Evolutionary conservation across 2,329 filamentous ascomycete species (phyloP), one percentile per base, ranked within the genome.

Genomic region (Lachnellula occidentalis): DNA sequence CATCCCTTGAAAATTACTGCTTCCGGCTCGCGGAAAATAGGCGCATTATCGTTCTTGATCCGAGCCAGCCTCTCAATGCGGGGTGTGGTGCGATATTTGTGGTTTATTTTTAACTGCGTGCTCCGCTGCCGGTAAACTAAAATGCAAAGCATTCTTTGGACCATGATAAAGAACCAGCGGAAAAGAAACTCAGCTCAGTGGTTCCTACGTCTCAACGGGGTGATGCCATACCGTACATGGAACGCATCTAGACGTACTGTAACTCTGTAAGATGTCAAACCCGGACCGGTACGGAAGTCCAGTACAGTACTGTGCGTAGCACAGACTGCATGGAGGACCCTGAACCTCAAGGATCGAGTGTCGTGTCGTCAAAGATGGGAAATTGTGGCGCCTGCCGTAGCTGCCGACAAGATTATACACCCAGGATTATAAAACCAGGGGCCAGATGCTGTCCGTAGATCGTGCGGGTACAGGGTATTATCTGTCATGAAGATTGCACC

Each of bases 361-460:
- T n/a, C 17, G 37, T 41, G 37, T n/a, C 37, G 37, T 19, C 37
- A 41, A 41, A n/a, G 37, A 7, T 41, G 37, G 17, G 37, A 19
- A 41, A 19, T 19, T 50, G 57, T 62, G 58, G 60, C 56, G 56
- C 46, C 49, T 60, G 51, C 56, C 54, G 60, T 56, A 34, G 54
- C 46, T 58, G 54, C 56, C 58, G 58, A 19, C 27, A 31, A 31
- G 9, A 9, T 31, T 31, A 31, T 31, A 31, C 27, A 31, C 27
- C 27, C 27, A 31, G 8, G 27, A 8, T 31, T 31, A 9, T 12
- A 31, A 31, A 31, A 31, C 27, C 12, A 31, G 9, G 27, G 27
- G 27, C 27, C 27, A 31, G 27, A 31, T 31, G 27, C 27, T 31
- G 27, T 31, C 27, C 27, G 27, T 31, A 12, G 27, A 31, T 31